Conservation (phyloP, 1,284 basidiomycete genomes). For the Apiotrichum sp. region DNA sequence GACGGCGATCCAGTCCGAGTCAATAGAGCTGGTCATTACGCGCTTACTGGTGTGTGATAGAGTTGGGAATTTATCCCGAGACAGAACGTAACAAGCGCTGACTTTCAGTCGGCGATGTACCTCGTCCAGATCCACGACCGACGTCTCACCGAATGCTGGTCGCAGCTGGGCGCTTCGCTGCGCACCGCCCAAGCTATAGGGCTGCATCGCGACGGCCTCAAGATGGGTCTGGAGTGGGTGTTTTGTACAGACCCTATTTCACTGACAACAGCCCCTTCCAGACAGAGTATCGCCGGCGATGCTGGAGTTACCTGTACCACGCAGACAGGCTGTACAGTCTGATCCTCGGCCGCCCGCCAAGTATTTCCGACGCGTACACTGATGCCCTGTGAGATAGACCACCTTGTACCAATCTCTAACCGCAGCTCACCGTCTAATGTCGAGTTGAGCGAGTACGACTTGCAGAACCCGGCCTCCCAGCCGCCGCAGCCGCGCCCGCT, state of each 20-base stretch:
- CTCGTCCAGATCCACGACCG: slow-evolving; percentile 61
- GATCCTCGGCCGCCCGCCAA: slow-evolving; percentile 81
- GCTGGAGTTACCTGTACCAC: slow-evolving; percentile 92
- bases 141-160: slow-evolving; percentile 72
- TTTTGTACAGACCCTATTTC: slow-evolving; percentile 2
- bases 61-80: too few relatives aligned
- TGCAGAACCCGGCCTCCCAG: slow-evolving; percentile 29
- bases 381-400: slow-evolving; percentile 32
- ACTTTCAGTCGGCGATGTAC: slow-evolving; percentile 72
- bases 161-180: slow-evolving; percentile 84
- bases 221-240: slow-evolving; percentile 58
- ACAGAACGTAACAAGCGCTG: neutral
- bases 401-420: neutral
- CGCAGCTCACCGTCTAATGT: slow-evolving; percentile 70
- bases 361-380: slow-evolving; percentile 46
- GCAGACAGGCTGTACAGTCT: slow-evolving; percentile 74
- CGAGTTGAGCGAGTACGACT: slow-evolving; percentile 58
- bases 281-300: slow-evolving; percentile 80
- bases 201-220: slow-evolving; percentile 82
- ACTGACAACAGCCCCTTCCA: slow-evolving; percentile 55
- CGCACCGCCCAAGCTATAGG: slow-evolving; percentile 91
- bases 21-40: slow-evolving; percentile 79
- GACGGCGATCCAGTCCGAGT: slow-evolving; percentile 83
- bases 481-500: slow-evolving; percentile 43
- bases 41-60: slow-evolving; percentile 62